Evolutionary conservation across 768 basidiomycete genomes (phyloP).

Genomic region (Crassisporium funariophilum): DNA sequence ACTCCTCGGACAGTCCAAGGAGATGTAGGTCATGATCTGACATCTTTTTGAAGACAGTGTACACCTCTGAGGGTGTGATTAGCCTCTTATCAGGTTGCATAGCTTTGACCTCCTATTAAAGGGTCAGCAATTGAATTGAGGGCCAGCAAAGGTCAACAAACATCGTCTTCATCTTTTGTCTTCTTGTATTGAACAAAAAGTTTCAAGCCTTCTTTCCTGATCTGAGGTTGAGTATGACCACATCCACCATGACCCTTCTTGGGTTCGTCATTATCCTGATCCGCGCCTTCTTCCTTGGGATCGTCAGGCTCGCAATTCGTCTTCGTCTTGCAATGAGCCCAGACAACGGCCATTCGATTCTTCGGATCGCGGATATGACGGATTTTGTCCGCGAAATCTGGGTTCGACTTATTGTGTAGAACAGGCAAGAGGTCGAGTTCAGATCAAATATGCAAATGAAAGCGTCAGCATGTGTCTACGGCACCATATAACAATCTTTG

Average conservation of each 20-base stretch:
- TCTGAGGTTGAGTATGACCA: slow-evolving; percentile 85
- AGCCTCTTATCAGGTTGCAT: slow-evolving; percentile 81
- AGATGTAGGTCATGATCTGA: slow-evolving; percentile 84
- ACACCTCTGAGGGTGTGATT: slow-evolving; percentile 86
- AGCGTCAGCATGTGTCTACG: slow-evolving; percentile 65
- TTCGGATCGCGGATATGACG: slow-evolving; percentile 86
- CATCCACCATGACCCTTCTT: slow-evolving; percentile 98
- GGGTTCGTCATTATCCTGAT: slow-evolving; percentile 65
- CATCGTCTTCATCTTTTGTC: slow-evolving; percentile 93
- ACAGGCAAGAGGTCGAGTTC: slow-evolving; percentile 15
- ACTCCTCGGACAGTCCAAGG: slow-evolving; percentile 92
- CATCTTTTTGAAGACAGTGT: slow-evolving; percentile 95
- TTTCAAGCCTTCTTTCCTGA: slow-evolving; percentile 95
- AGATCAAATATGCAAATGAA: slow-evolving; percentile 55
- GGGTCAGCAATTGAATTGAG: slow-evolving; percentile 13
- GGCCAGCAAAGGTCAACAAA: slow-evolving; percentile 39
- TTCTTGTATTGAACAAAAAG: slow-evolving; percentile 94
- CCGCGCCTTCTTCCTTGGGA: slow-evolving; percentile 81
- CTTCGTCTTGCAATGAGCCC: slow-evolving; percentile 86
- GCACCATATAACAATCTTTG: slow-evolving; percentile 22
- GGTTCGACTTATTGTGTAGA: slow-evolving; percentile 67
- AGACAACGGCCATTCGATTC: slow-evolving; percentile 83
- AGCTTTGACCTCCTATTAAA: slow-evolving; percentile 71
- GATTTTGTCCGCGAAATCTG: slow-evolving; percentile 83
- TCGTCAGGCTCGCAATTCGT: slow-evolving; percentile 89